Evolutionary conservation across 768 basidiomycete species (phyloP), one percentile per base, ranked within the genome.

Genomic region (Heimioporus sp.): DNA sequence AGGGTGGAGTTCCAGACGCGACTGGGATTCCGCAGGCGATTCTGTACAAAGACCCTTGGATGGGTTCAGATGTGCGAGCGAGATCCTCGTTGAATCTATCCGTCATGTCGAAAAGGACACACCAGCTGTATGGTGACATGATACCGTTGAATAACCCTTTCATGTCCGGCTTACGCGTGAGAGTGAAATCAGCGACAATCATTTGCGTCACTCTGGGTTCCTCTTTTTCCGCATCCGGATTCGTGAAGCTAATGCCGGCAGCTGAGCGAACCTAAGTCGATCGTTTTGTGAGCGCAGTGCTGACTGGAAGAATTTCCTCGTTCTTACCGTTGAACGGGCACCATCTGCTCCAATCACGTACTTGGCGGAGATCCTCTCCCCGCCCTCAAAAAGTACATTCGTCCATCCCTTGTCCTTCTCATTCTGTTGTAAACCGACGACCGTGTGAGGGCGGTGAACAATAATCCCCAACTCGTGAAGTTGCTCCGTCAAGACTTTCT

Each of bases 311-410:
- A 19, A 15, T 10, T 19, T 39, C 24, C 7, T 32, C 17, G 10
- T 47, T 65, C 68, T 45, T 56, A 80, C 79, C 19, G 62, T 57
- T 1, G 79, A 80, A 48, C 60, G 68, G 7, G 76, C 64, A 7
- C 79, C 79, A 57, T 81, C 79, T 12, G 78, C 76, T 30, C 75
- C 79, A 38, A 80, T 58, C 11, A 80, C 72, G 57, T 77, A 78
- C 31, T 69, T 70, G 11, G 78, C 65, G 15, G 61, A 67, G 17
- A 80, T 67, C 17, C 65, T 19, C 17, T 39, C 17, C 59, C 78
- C 78, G 42, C 72, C 69, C 19, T 79, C 75, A 51, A 81, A 80
- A 1, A 60, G 53, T 13, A 77, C 77, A 19, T 75, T 68, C 10
- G 63, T 65, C n/a, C 72, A 31, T 17, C 58, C 55, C 31, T 10